A percentile compares a stretch with the other conserved stretches of the same genome.
Evolutionary conservation across 208 protist genomes (phyloP).

Genomic region (Leishmania tropica): DNA sequence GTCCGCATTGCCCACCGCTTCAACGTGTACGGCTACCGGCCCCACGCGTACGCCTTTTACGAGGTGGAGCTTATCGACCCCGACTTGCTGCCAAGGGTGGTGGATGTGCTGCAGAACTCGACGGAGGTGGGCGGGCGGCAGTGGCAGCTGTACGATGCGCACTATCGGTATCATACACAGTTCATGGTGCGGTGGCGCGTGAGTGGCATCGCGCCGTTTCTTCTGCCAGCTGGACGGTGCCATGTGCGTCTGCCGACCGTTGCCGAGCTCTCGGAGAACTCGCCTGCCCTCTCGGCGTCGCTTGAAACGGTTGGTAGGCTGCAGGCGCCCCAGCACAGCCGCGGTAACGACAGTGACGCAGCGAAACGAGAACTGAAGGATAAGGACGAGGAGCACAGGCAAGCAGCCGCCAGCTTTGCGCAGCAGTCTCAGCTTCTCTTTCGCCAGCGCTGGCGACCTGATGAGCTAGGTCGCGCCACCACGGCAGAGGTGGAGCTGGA

Average conservation of each 20-base stretch:
- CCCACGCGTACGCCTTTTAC: slow-evolving; percentile 49
- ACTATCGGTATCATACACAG: slow-evolving; percentile 69
- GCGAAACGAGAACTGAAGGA: background rate
- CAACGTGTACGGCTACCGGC: slow-evolving; percentile 81
- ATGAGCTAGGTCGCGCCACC: slow-evolving; percentile 42
- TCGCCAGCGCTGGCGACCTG: slow-evolving; percentile 19
- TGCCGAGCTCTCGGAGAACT: slow-evolving; percentile 10
- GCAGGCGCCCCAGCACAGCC: background rate
- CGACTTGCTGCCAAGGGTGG: slow-evolving; percentile 31
- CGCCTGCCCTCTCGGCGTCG: background rate
- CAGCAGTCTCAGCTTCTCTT: background rate
- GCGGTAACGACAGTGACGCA: background rate
- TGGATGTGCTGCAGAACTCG: slow-evolving; percentile 54
- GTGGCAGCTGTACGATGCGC: slow-evolving; percentile 74
- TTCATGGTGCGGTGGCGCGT: slow-evolving; percentile 77
- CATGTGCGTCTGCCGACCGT: slow-evolving; percentile 34
- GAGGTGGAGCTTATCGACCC: slow-evolving; percentile 70
- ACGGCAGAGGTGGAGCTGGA: slow-evolving; percentile 68
- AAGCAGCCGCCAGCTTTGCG: background rate
- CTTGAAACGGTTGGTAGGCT: background rate
- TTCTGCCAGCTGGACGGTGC: slow-evolving; percentile 25
- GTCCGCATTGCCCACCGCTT: slow-evolving; percentile 61
- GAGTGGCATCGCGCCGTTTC: slow-evolving; percentile 61
- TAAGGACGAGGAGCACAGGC: background rate
- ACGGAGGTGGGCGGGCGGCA: slow-evolving; percentile 45